Base-by-base conservation (phyloP, 805 yeast genomes). In the Candida khao-thaluensis region DNA sequence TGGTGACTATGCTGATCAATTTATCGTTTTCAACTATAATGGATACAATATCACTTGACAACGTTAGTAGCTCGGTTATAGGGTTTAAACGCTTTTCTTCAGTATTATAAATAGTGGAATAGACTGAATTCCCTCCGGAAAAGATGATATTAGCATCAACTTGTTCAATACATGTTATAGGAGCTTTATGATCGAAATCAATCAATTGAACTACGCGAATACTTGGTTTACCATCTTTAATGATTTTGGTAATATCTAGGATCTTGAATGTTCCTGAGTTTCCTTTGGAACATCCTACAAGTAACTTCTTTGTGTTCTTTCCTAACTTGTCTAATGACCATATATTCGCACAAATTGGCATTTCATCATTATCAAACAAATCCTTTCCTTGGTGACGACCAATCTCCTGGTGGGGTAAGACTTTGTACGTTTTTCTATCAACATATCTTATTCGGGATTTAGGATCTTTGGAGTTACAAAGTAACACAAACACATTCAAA, bases 291-390 rank as follows among this genome's bases (percentile, higher is more conserved):
- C 50, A 43, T 7, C 45, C 45, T 2, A 46, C 32, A n/a, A 69
- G 49, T 5, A 69, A 42, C 39, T 68, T 68, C 41, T 64, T 66
- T 8, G 72, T 58, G 3, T 51, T 47, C 14, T 59, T 47, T 5
- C 57, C 62, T 9, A 51, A 49, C 20, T 69, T 50, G 10, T 47
- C 41, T 4, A 69, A 52, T 11, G 60, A 54, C 71, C 74, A 69
- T 6, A 68, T 48, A 37, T 62, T 49, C 3, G 59, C 51, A 23
- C 61, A 56, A 1, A 52, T 35, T 1, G 72, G 71, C 17, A 42
- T 38, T 35, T 69, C 74, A n/a, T 50, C 39, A 5, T n/a, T 17
- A 4, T 21, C 44, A 26, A 47, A 47, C 11, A 47, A 23, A 2
- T 35, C 36, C 2, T 35, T 41, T 4, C 42, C 38, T 1, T 41